Base-by-base conservation (phyloP, 2,329 filamentous ascomycete genomes). In the Alternaria novae-zelandiae region DNA sequence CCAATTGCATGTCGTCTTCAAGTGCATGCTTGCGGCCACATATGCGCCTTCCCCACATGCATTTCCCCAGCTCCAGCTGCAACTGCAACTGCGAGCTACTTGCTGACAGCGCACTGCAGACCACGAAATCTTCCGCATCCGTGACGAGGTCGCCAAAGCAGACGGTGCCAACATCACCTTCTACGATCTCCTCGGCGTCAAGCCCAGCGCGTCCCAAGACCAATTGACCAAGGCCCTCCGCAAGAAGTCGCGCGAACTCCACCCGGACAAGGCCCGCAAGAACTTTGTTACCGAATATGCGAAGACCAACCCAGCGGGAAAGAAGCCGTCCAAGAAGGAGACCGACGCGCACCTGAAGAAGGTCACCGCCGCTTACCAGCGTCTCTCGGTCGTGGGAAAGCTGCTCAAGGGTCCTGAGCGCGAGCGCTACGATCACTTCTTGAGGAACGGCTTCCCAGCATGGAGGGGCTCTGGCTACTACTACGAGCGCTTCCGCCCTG, bases 391-490 rank as follows among this genome's bases (percentile, higher is more conserved):
- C 74, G 91, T 98, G 57, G 89, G 90, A 71, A 91, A 93, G 76
- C 91, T 99, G 75, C 89, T 99, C 56, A 90, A 92, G 72, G 93
- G 95, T 2, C 84, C 91, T 4, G 87, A 88, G 58, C 88, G 96
- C 67, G 91, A 93, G 71, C 91, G 96, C 67, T 99, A 99, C 82
- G 95, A 99, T 79, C 91, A 97, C 81, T 99, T 98, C 84, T 82
- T 98, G 64, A 83, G 85, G 79, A 94, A 98, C 81, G 96, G 96
- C 65, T 99, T 99, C 84, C 96, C 96, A 30, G 89, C 88, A 59
- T 99, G 96, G 96, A 94, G 95, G 83, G 96, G 96, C 62, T 97
- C 95, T 47, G 95, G 96, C 66, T 99, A 99, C 87, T 99, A 98
- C 86, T 99, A 99, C 84, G 90, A 89, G 74, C 90, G 96, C 61